phyloP scores from a whole-genome alignment of 2,329 filamentous ascomycete species.

The Coniochaeta hoffmannii region DNA sequence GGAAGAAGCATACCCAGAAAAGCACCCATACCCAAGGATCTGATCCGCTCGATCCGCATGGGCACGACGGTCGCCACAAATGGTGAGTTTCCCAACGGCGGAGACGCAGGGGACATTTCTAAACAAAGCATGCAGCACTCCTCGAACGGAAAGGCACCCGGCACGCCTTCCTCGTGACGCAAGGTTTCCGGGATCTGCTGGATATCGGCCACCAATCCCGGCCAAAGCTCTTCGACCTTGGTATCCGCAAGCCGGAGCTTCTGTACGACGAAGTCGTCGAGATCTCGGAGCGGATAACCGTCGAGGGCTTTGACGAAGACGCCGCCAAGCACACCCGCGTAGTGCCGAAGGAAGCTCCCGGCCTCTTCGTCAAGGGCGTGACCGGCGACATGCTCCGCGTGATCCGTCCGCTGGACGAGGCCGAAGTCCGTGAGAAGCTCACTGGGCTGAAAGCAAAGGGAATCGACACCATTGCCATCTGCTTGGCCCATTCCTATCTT shows the following conservation, averaged over 20 bases:
- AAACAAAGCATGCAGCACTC: too few species aligned
- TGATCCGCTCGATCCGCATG: constrained; percentile 51
- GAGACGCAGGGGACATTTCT: too few species aligned
- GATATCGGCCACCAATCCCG: constrained; percentile 66
- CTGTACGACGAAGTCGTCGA: constrained; percentile 65
- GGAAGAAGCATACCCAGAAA: constrained; percentile 32
- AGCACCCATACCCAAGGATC: constrained; percentile 7
- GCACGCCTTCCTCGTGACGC: constrained; percentile 63
- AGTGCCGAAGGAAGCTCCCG: too few species aligned
- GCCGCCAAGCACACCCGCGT: not conserved
- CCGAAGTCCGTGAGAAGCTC: constrained; percentile 42
- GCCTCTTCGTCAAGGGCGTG: constrained; percentile 18
- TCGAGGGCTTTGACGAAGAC: constrained; percentile 63
- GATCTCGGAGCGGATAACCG: constrained; percentile 66
- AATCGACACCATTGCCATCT: constrained; percentile 60
- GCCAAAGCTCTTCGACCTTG: constrained; percentile 66
- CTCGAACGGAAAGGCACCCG: constrained; percentile 66
- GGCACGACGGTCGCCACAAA: constrained; percentile 77
- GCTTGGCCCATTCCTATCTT: constrained; percentile 65
- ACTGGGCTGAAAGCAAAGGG: constrained; percentile 53
- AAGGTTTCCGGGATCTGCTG: constrained; percentile 46
- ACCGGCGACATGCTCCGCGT: constrained; percentile 60
- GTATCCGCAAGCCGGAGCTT: constrained; percentile 59
- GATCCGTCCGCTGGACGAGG: constrained; percentile 41
- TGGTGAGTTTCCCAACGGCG: too few species aligned